Percentiles rank a stretch among this genome's conserved stretches.
Evolutionary conservation across 345 rosid genomes (phyloP).

Genomic region (Populus deltoides): DNA sequence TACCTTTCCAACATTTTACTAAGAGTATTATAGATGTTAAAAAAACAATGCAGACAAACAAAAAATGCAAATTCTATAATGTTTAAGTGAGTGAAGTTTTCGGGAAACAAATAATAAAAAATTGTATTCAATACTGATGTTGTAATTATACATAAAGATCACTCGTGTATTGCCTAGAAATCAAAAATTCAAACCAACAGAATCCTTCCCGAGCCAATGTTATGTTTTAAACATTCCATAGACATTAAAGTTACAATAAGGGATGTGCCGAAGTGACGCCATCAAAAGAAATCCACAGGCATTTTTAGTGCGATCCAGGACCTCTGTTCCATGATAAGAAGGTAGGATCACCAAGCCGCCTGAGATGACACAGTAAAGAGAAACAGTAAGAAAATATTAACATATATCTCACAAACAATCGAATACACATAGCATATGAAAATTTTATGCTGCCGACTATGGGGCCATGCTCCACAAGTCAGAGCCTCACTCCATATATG

Average conservation of each 20-base stretch:
- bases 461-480: not conserved
- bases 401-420: not conserved
- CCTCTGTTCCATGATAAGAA: constrained; percentile 94
- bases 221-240: not conserved
- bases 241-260: not conserved
- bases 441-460: not conserved
- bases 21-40: constrained; percentile 39
- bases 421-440: not conserved
- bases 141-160: not conserved
- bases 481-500: not conserved
- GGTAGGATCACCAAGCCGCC: constrained; percentile 94
- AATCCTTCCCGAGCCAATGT: not conserved
- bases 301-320: constrained; percentile 47
- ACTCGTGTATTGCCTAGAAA: not conserved
- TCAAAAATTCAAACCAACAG: not conserved
- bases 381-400: not conserved
- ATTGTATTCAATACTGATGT: not conserved
- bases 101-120: not conserved
- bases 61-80: not conserved
- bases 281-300: not conserved
- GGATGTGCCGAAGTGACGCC: not conserved
- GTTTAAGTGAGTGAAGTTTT: not conserved
- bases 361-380: constrained; percentile 24
- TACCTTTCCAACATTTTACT: constrained; percentile 67
- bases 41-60: not conserved